These are phyloP conservation scores for Vicia faba DNA, from an alignment of 306 rosid species.

Conservation along the genomic window DNA sequence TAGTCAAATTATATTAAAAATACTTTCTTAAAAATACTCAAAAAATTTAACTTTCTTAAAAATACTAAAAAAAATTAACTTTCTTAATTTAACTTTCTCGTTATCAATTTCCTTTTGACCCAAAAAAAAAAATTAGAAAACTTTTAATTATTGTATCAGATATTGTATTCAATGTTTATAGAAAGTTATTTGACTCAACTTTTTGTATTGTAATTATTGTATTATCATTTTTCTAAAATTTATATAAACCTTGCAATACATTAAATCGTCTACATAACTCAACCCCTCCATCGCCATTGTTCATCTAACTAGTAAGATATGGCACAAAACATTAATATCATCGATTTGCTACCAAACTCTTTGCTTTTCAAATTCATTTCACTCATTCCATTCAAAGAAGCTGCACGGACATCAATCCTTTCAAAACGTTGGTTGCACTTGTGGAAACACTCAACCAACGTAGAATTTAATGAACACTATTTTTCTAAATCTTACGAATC, in stretches of 20 bases:
- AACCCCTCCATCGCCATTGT: neutral
- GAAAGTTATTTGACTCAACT: no score
- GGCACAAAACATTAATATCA: neutral
- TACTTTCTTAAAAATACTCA: no score
- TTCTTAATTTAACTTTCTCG: no score
- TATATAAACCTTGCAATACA: neutral
- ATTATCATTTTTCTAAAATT: neutral
- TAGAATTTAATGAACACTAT: slow-evolving; percentile 27
- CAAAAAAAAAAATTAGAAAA: no score
- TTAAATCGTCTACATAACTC: neutral
- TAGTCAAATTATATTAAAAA: no score
- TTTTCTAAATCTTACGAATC: neutral
- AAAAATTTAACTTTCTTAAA: no score
- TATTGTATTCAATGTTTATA: no score
- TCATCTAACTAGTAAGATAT: neutral
- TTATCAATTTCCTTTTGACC: no score
- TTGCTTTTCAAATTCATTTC: slow-evolving; percentile 26
- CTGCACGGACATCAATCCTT: slow-evolving; percentile 21
- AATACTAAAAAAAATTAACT: no score
- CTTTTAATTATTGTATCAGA: no score
- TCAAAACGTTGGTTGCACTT: slow-evolving; percentile 17
- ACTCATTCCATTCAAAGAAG: slow-evolving; percentile 35
- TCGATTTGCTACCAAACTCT: neutral
- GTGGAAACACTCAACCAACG: slow-evolving; percentile 2
- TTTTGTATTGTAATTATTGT: neutral